Base-by-base conservation (phyloP, 441 rosid genomes). In the Jatropha podagrica region DNA sequence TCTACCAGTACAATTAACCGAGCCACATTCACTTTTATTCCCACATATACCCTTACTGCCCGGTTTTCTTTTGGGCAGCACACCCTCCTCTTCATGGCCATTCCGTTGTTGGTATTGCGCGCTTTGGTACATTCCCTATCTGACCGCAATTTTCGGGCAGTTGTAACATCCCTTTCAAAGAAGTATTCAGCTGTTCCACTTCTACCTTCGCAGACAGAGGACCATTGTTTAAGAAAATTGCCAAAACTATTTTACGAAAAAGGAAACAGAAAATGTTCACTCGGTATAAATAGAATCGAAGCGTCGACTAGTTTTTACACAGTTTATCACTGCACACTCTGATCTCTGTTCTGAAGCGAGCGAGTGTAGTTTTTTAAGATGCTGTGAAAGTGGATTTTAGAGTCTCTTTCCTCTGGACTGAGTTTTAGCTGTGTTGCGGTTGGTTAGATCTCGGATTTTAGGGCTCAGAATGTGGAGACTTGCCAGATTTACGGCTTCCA, bases 381-480 rank as follows among this genome's bases (percentile, higher is more conserved):
- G 69, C 48, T 69, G 41, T 65, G 64, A 54, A 44, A 51, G 71
- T 49, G 56, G 58, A 46, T 37, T 67, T 64, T 5, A 2, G 15
- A 14, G 58, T 32, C 32, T 32, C 32, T 32, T 32, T 32, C 32
- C 1, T 32, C 1, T 32, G 32, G 32, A 18, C 27, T 37, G 11
- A 27, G 4, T 27, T 41, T 42, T 49, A 42, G 18, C 72, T 75
- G 13, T 59, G 52, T 6, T 37, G 7, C 32, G 48, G 49, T 56
- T 38, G 26, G 37, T 77, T 72, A 86, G 88, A 85, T 87, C 84
- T 80, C 75, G 74, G 80, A 76, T 54, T 74, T 51, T 51, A 26
- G 70, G 79, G 64, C 55, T 51, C 51, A 54, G 40, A 84, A 96
- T 92, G 97, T 96, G 97, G 98, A 93, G 65, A 76, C 74, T 87